Base-by-base conservation (phyloP, 2,329 filamentous ascomycete species). In the Diaporthe longicolla region DNA sequence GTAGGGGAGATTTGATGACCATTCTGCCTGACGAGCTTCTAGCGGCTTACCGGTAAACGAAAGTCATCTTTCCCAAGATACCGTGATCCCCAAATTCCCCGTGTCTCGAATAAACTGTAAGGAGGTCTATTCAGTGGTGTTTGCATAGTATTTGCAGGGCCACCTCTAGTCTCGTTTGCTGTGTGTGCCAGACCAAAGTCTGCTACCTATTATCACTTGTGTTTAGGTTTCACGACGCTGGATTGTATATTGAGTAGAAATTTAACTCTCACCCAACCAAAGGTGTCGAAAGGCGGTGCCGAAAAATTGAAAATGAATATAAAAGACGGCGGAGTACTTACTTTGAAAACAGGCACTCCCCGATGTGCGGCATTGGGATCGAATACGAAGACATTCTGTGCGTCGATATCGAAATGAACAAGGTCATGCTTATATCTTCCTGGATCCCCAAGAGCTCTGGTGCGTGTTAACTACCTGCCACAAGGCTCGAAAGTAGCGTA, bases 381-480 rank as follows among this genome's bases (percentile, higher is more conserved):
- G 11, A 10, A 32, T 9, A 70, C 11, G 3, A 59, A 50, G 3
- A 70, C 40, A 8, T 70, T 70, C 11, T 26, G 40, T 19, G 68
- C 54, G 10, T 70, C 68, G 4, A 70, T 5, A 24, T 70, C 68
- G 40, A 70, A 70, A 58, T 70, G 68, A 32, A 70, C 29, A 10
- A 58, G 32, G 7, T 59, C 26, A 15, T 58, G 9, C 1, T 26
- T 7, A 32, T 58, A 7, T 15, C 17, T 40, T 40, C 37, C 29
- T 21, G 24, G n/a, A 50, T 21, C 11, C 2, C 26, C 68, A 11
- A 43, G 54, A 13, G 8, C 11, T n/a, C 43, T 45, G 43, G 43
- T 45, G 2, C 17, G 15, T 45, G 43, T 45, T 45, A 45, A 45
- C 17, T 19, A 45, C 43, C 43, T 45, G 43, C 15, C 17, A 19